Base-by-base conservation (phyloP, 768 basidiomycete species). In the Serendipita vermifera region DNA sequence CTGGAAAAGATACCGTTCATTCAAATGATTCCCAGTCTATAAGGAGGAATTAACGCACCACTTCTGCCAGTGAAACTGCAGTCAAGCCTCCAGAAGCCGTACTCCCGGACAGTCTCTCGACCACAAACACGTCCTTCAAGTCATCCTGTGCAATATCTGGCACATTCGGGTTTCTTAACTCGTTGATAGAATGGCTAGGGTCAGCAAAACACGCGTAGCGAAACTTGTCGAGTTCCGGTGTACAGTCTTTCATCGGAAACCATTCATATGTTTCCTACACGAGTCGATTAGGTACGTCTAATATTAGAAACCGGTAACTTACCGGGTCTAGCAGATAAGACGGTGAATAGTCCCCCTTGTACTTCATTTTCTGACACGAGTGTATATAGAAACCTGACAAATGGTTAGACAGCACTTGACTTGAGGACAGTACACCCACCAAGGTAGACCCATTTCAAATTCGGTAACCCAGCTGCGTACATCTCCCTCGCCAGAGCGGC, bases 311-410 rank as follows among this genome's bases (percentile, higher is more conserved):
- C 17, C 15, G 41, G 39, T 27, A 57, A 62, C 75, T 62, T 60
- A 91, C 87, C 5, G 93, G 91, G 68, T 98, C 93, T 11, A 79
- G 77, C 17, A 98, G 75, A 60, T 79, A 89, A 2, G 93, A 96
- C 0, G 94, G 94, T 0, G 74, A 67, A 62, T 93, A 99, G 56
- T 96, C 91, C 27, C 83, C 92, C 64, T 99, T 99, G 70, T 99
- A 98, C 56, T 76, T 75, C 96, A 98, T 98, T 69, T 99, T 99
- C 53, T 72, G 78, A 64, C 93, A 97, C 2, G 86, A 81, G 62
- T 96, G 78, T 35, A 98, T 85, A 67, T 97, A 98, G 67, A 81
- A 97, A 5, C 93, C 93, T 96, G 62, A 5, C 11, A 14, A 38
- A 31, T 9, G 35, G 61, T 51, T 26, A 36, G 5, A 24, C 32